These are phyloP conservation scores for Pseudozyma sp. DNA, from an alignment of 1,284 basidiomycete genomes.

Conservation along the genomic window DNA sequence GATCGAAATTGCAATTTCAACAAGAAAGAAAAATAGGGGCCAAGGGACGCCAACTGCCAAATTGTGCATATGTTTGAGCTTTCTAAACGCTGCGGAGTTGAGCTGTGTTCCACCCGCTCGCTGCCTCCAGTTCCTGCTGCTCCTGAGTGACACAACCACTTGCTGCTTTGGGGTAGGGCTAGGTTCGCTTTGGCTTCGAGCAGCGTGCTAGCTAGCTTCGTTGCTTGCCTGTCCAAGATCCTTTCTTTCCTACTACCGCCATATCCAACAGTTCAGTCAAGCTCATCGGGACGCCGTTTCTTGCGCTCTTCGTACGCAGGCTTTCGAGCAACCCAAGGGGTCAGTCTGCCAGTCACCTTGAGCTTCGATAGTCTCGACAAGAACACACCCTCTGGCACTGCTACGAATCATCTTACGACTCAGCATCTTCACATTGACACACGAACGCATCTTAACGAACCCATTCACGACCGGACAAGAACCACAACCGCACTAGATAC, in stretches of 20 bases:
- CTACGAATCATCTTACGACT: slow-evolving; percentile 5
- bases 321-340: not conserved
- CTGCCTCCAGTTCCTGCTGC: not conserved
- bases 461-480: slow-evolving; percentile 12
- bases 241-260: slow-evolving; percentile 4
- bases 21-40: slow-evolving; percentile 15
- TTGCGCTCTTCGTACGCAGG: slow-evolving; percentile 10
- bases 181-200: not conserved
- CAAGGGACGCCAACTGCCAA: slow-evolving; percentile 17
- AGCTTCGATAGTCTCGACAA: not conserved
- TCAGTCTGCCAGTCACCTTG: not conserved
- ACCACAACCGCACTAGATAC: not conserved
- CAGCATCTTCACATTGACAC: not conserved
- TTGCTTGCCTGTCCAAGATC: slow-evolving; percentile 7
- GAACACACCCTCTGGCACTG: not conserved
- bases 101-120: slow-evolving; percentile 16
- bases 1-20: not conserved
- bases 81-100: slow-evolving; percentile 16
- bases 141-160: not conserved
- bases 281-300: slow-evolving; percentile 1
- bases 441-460: slow-evolving; percentile 8
- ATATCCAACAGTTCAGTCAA: slow-evolving; percentile 1
- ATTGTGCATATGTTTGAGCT: slow-evolving; percentile 16
- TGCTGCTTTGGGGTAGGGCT: not conserved
- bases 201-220: not conserved